These are phyloP conservation scores for Wickerhamomyces subpelliculosus DNA, from an alignment of 805 yeast species.

Conservation along the genomic window DNA sequence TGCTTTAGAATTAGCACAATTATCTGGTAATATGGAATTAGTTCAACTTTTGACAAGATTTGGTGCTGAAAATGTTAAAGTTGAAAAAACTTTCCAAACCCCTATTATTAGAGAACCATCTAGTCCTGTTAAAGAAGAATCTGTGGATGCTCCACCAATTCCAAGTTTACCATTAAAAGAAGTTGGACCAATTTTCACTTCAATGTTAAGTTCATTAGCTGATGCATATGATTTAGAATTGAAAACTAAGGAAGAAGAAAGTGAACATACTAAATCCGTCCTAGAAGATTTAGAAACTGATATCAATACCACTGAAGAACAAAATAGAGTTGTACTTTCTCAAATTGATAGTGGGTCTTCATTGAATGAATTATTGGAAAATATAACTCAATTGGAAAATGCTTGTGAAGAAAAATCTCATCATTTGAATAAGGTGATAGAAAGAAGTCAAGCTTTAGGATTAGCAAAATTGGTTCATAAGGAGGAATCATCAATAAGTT, in stretches of 20 bases:
- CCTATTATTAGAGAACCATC: constrained; percentile 6
- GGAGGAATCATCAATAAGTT: constrained; percentile 34
- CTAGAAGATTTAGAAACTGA: constrained; percentile 34
- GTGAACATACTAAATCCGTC: constrained; percentile 39
- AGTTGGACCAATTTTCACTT: constrained; percentile 21
- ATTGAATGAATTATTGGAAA: constrained; percentile 11
- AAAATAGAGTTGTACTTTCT: constrained; percentile 21
- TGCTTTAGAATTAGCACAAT: constrained; percentile 71
- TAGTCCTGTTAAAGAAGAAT: constrained; percentile 2
- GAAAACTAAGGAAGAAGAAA: constrained; percentile 46
- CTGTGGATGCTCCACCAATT: constrained; percentile 4
- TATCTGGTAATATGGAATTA: constrained; percentile 41
- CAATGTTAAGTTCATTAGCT: constrained; percentile 38
- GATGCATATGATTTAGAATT: constrained; percentile 51
- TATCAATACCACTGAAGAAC: constrained; percentile 27
- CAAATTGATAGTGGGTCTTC: constrained; percentile 17
- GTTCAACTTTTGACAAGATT: constrained; percentile 28
- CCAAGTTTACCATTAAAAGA: constrained; percentile 19
- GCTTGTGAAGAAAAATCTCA: constrained; percentile 22
- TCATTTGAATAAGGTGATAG: constrained; percentile 38
- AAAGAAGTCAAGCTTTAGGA: constrained; percentile 57
- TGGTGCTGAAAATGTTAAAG: no score
- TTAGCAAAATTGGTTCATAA: constrained; percentile 51
- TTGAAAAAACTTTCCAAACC: no score
- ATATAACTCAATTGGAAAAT: constrained; percentile 11